Percentiles rank a stretch among this genome's conserved stretches.
phyloP scores from a whole-genome alignment of 495 filamentous ascomycete species.

The Talaromyces stipitatus region DNA sequence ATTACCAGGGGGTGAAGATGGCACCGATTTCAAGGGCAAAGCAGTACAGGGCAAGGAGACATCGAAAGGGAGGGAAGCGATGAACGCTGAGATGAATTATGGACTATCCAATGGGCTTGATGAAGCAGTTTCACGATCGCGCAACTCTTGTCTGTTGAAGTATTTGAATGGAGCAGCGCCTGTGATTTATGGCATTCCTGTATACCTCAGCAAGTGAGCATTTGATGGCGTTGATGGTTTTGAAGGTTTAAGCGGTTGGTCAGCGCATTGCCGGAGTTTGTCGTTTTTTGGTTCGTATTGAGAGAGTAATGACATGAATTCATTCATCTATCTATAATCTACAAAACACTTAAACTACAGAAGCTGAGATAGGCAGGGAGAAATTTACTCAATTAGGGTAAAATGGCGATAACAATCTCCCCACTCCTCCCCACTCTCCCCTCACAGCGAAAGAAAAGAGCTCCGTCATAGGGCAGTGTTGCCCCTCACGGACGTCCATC shows the following conservation, averaged over 20 bases:
- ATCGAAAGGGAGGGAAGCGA: background rate
- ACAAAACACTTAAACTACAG: background rate
- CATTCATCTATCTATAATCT: background rate
- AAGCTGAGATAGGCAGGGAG: background rate
- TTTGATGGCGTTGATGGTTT: background rate
- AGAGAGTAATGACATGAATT: background rate
- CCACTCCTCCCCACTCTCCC: background rate
- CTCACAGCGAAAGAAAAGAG: background rate
- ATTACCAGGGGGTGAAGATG: conserved; percentile 22
- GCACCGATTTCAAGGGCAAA: conserved; percentile 14
- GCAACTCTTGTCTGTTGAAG: conserved; percentile 68
- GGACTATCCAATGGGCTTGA: conserved; percentile 40
- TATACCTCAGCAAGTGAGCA: conserved; percentile 50
- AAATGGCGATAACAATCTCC: background rate
- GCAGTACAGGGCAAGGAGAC: conserved; percentile 13
- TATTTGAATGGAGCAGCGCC: conserved; percentile 91
- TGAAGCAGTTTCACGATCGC: conserved; percentile 67
- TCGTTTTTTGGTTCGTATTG: background rate
- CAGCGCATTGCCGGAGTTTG: background rate
- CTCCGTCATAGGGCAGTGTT: background rate
- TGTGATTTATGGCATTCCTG: conserved; percentile 90
- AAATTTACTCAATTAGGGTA: conserved; percentile 2
- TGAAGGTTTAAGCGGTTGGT: background rate
- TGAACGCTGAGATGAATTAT: background rate
- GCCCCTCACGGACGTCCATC: conserved; percentile 1